These are phyloP conservation scores for Spergularia azorica DNA, from an alignment of 179 eudicot genomes.

Conservation along the genomic window DNA sequence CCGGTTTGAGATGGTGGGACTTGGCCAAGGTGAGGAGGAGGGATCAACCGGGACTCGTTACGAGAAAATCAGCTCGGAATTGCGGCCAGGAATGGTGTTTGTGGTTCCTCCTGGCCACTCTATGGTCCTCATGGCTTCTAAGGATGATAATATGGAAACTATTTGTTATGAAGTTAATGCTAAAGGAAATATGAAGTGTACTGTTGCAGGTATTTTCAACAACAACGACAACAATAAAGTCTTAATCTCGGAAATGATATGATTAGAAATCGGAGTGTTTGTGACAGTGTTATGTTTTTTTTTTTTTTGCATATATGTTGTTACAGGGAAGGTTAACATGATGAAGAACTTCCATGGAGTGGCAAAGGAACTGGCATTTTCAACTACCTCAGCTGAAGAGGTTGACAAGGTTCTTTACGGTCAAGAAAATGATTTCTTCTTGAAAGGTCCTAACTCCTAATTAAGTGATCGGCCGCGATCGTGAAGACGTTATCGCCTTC, in stretches of 20 bases:
- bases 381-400: slow-evolving; percentile 7
- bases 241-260: not conserved
- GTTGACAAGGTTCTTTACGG: not conserved
- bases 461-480: not conserved
- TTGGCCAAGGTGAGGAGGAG: not conserved
- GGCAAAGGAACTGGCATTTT: slow-evolving; percentile 10
- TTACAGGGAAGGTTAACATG: slow-evolving; percentile 9
- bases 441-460: not conserved
- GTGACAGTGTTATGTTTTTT: not conserved
- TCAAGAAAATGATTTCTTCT: not conserved
- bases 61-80: slow-evolving; percentile 10
- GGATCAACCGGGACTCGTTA: not conserved
- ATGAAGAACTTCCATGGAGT: slow-evolving; percentile 15
- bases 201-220: slow-evolving; percentile 10
- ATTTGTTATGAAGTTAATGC: slow-evolving; percentile 21
- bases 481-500: not conserved
- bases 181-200: slow-evolving; percentile 19
- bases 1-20: slow-evolving; percentile 7
- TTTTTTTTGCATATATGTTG: not conserved
- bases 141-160: slow-evolving; percentile 14
- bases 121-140: slow-evolving; percentile 17
- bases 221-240: not conserved
- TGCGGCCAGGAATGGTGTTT: slow-evolving; percentile 9
- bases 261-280: too few relatives aligned
- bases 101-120: slow-evolving; percentile 24